phyloP scores from a whole-genome alignment of 1,284 basidiomycete genomes.

The Leccinum fuscescens region DNA sequence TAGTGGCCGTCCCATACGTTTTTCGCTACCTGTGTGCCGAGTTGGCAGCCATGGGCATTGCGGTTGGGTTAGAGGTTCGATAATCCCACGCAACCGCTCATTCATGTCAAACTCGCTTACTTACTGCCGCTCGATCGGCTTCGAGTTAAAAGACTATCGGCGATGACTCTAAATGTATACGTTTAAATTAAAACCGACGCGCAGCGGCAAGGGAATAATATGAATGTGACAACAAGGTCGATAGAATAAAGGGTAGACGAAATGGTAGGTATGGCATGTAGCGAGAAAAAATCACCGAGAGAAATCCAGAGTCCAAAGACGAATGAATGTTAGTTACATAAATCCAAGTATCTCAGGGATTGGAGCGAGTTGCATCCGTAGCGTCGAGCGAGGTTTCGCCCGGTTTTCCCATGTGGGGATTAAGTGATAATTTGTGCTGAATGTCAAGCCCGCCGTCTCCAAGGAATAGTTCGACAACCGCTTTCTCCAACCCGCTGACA shows the following conservation, averaged over 20 bases:
- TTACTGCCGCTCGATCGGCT: background rate
- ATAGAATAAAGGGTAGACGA: slow-evolving; percentile 16
- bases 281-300: slow-evolving; percentile 1
- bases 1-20: slow-evolving; percentile 95
- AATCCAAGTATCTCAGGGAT: slow-evolving; percentile 15
- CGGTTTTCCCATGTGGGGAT: slow-evolving; percentile 1
- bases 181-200: slow-evolving; percentile 15
- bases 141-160: slow-evolving; percentile 1
- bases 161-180: slow-evolving; percentile 13
- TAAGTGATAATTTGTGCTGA: background rate
- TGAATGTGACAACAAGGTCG: slow-evolving; percentile 12
- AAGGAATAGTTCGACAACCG: slow-evolving; percentile 52
- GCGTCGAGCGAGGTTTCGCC: slow-evolving; percentile 1
- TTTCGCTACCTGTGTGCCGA: slow-evolving; percentile 88
- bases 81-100: slow-evolving; percentile 14
- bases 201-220: slow-evolving; percentile 14
- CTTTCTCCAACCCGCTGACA: slow-evolving; percentile 30
- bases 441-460: slow-evolving; percentile 32
- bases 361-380: background rate
- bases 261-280: slow-evolving; percentile 16
- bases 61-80: slow-evolving; percentile 69
- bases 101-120: background rate
- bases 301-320: slow-evolving; percentile 7
- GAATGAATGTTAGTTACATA: background rate
- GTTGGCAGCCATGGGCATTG: slow-evolving; percentile 82